A percentile compares a stretch with the other conserved stretches of the same genome.
Evolutionary conservation across 2,329 filamentous ascomycete species (phyloP).

Genomic region (Rutstroemia sp.): DNA sequence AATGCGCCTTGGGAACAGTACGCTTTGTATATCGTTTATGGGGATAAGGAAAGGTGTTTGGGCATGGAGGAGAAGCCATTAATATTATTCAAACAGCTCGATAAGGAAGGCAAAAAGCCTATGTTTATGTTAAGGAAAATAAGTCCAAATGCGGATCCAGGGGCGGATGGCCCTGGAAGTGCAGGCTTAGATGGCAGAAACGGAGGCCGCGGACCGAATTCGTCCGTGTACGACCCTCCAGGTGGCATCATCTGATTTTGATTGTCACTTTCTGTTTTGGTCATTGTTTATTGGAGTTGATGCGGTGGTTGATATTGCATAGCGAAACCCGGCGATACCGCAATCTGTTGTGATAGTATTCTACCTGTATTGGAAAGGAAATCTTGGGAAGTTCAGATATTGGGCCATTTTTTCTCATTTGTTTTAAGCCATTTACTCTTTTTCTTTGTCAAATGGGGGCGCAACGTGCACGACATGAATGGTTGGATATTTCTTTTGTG

Average conservation of each 20-base stretch:
- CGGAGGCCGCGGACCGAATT: constrained; percentile 13
- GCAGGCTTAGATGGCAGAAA: constrained; percentile 16
- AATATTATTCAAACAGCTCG: constrained; percentile 93
- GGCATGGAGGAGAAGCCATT: constrained; percentile 88
- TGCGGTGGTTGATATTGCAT: constrained; percentile 5
- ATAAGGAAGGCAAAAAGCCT: constrained; percentile 90
- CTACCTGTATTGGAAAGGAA: constrained; percentile 9
- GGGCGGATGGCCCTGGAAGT: constrained; percentile 30
- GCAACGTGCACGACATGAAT: constrained; percentile 5
- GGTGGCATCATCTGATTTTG: constrained; percentile 28
- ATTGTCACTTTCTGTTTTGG: constrained; percentile 4
- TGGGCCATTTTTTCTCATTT: constrained; percentile 1
- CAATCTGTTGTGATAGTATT: constrained; percentile 3
- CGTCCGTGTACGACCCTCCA: constrained; percentile 25
- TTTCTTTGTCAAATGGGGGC: constrained; percentile 5
- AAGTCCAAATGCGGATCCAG: constrained; percentile 23
- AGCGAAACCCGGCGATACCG: constrained; percentile 4
- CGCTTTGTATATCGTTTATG: constrained; percentile 95
- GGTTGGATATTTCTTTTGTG: constrained; percentile 4
- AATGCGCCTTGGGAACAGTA: constrained; percentile 97
- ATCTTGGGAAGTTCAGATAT: constrained; percentile 1
- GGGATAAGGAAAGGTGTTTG: constrained; percentile 93
- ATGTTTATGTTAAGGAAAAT: constrained; percentile 69
- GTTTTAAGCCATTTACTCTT: background rate
- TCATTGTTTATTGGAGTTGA: constrained; percentile 6